Evolutionary conservation across 768 basidiomycete species (phyloP).

Genomic region (Pilatotrama ljubarskyi): DNA sequence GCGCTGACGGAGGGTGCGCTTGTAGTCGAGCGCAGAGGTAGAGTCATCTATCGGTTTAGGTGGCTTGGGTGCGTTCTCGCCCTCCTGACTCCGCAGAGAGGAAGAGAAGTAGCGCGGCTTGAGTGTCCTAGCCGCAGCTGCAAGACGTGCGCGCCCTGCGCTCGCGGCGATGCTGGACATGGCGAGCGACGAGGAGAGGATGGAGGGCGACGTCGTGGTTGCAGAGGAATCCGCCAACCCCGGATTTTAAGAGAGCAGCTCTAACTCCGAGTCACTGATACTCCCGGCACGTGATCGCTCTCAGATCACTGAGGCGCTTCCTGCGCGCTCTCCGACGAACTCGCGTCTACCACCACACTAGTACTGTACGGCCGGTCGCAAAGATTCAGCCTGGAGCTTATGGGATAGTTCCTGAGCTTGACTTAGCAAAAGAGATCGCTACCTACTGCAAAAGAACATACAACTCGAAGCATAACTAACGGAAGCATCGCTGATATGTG

Average conservation of each 20-base stretch:
- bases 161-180: constrained; percentile 20
- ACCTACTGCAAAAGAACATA: too few relatives aligned
- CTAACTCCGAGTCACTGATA: constrained; percentile 9
- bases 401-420: too few relatives aligned
- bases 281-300: constrained; percentile 8
- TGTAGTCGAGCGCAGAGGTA: constrained; percentile 94
- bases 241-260: constrained; percentile 14
- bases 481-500: too few relatives aligned
- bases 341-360: too few relatives aligned
- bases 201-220: constrained; percentile 4
- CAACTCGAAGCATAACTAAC: too few relatives aligned
- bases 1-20: constrained; percentile 67
- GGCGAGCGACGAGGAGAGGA: neutral
- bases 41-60: constrained; percentile 87
- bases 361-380: too few relatives aligned
- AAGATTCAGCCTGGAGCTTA: too few relatives aligned
- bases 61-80: constrained; percentile 51
- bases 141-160: constrained; percentile 14
- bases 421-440: too few relatives aligned
- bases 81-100: constrained; percentile 20
- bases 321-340: too few relatives aligned
- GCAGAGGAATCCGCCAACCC: constrained; percentile 8
- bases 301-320: neutral
- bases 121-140: constrained; percentile 5
- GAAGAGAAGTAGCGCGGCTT: constrained; percentile 18